phyloP scores from a whole-genome alignment of 2,329 filamentous ascomycete species.

The Aureobasidium subglaciale region DNA sequence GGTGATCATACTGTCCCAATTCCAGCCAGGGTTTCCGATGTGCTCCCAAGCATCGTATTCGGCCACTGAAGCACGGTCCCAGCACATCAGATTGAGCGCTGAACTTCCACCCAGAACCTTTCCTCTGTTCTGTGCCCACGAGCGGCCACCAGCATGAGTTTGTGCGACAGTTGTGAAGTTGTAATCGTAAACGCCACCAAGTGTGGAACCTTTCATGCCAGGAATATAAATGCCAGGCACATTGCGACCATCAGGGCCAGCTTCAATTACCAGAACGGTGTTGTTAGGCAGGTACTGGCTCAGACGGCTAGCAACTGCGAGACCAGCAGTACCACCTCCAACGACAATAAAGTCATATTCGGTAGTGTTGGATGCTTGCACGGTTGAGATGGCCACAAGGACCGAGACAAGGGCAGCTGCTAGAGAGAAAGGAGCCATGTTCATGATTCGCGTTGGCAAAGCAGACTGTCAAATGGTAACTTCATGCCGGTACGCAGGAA shows the following conservation, averaged over 20 bases:
- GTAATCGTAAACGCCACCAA: conserved; percentile 30
- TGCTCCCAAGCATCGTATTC: conserved; percentile 31
- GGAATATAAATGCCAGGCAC: conserved; percentile 20
- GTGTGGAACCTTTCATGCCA: conserved; percentile 20
- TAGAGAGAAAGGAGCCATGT: not conserved
- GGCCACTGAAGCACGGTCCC: conserved; percentile 20
- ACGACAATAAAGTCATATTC: conserved; percentile 24
- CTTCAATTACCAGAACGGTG: conserved; percentile 27
- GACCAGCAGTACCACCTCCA: conserved; percentile 25
- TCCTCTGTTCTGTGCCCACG: conserved; percentile 36
- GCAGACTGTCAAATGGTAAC: not conserved
- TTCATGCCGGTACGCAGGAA: not conserved
- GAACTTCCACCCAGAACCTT: conserved; percentile 33
- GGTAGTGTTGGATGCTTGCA: not conserved
- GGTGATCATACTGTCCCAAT: conserved; percentile 33
- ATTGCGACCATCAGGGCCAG: conserved; percentile 21
- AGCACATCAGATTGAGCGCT: conserved; percentile 29
- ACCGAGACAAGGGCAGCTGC: not conserved
- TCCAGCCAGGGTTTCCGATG: conserved; percentile 33
- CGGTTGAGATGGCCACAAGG: not conserved
- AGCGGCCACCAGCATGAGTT: conserved; percentile 32
- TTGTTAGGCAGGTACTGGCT: conserved; percentile 23
- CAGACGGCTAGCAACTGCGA: conserved; percentile 25
- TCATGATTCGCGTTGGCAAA: not conserved
- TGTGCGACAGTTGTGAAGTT: conserved; percentile 42